These are phyloP conservation scores for Mycena leptocephala DNA, from an alignment of 768 basidiomycete genomes.

Conservation along the genomic window DNA sequence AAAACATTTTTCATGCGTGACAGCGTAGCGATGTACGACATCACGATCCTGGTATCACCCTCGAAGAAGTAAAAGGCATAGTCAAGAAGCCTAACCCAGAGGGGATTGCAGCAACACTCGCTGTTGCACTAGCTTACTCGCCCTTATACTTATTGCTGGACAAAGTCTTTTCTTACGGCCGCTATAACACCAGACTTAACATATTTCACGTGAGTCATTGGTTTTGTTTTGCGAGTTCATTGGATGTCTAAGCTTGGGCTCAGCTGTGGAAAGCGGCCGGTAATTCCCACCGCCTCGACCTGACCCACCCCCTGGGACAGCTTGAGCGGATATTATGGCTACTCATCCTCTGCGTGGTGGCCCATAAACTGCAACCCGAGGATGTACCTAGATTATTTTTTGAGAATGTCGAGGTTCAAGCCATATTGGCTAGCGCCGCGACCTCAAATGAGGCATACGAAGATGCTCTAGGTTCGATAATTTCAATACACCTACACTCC, in stretches of 20 bases:
- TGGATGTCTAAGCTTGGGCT: background rate
- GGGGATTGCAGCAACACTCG: background rate
- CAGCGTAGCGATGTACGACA: background rate
- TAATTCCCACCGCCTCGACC: background rate
- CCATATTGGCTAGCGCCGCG: background rate
- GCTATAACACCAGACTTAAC: background rate
- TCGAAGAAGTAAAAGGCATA: background rate
- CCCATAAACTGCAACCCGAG: background rate
- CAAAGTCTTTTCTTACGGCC: background rate
- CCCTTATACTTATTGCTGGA: background rate
- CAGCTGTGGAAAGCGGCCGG: background rate
- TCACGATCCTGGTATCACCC: background rate
- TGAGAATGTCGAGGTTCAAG: background rate
- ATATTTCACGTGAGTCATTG: background rate
- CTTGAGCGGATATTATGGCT: background rate
- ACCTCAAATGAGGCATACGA: too few relatives aligned
- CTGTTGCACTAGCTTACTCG: background rate
- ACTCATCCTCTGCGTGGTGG: background rate
- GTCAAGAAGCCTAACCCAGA: background rate
- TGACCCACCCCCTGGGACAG: background rate
- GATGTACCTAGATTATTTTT: background rate
- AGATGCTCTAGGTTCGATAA: too few relatives aligned
- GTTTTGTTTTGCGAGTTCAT: background rate
- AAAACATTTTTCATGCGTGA: too few relatives aligned
- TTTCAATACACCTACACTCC: too few relatives aligned